Evolutionary conservation across 139 green algal species (phyloP).

Genomic region (Nannochloris sp.): DNA sequence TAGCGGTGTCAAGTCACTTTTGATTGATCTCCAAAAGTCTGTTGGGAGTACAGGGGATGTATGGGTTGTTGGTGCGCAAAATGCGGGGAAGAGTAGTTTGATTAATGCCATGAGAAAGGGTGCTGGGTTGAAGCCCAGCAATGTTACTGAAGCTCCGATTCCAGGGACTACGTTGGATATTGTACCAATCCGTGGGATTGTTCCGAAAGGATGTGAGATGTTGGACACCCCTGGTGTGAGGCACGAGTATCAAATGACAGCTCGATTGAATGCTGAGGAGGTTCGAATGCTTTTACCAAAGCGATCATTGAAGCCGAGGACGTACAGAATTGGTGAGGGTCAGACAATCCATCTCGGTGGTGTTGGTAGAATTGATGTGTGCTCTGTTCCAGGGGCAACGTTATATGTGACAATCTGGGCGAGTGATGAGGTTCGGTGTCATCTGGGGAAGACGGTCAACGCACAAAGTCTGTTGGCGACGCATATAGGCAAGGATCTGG

Average conservation of each 20-base stretch:
- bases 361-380: slow-evolving; percentile 82
- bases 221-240: slow-evolving; percentile 94
- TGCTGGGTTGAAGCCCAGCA: slow-evolving; percentile 31
- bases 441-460: slow-evolving; percentile 76
- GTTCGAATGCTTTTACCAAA: slow-evolving; percentile 63
- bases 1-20: slow-evolving; percentile 38
- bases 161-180: slow-evolving; percentile 92
- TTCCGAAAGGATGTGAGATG: slow-evolving; percentile 58
- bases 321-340: slow-evolving; percentile 67
- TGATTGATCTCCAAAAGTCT: slow-evolving; percentile 37
- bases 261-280: slow-evolving; percentile 61
- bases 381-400: slow-evolving; percentile 49
- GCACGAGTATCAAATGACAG: slow-evolving; percentile 78
- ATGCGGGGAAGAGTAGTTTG: slow-evolving; percentile 91
- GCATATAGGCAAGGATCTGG: slow-evolving; percentile 53
- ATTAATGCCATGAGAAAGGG: slow-evolving; percentile 79
- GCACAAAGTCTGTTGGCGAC: slow-evolving; percentile 53
- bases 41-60: slow-evolving; percentile 69
- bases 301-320: slow-evolving; percentile 66
- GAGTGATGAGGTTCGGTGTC: slow-evolving; percentile 57
- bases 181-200: slow-evolving; percentile 65
- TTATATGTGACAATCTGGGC: slow-evolving; percentile 91
- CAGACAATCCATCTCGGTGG: slow-evolving; percentile 73
- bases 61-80: slow-evolving; percentile 84
- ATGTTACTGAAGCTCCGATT: slow-evolving; percentile 72